These are phyloP conservation scores for Tolypocladium inflatum DNA, from an alignment of 2,329 filamentous ascomycete genomes.

Conservation along the genomic window DNA sequence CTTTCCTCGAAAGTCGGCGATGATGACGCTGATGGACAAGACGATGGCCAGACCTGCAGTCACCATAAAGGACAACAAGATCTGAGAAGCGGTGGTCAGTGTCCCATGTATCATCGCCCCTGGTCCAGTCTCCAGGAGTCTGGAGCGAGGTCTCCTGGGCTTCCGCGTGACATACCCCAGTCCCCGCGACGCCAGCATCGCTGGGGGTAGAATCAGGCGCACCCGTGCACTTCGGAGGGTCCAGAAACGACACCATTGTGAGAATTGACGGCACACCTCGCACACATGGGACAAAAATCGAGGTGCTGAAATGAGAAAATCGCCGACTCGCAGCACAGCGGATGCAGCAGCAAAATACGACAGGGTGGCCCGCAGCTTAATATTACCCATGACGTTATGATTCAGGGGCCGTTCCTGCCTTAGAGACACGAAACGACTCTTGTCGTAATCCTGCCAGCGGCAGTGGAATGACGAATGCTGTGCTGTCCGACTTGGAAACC, in stretches of 20 bases:
- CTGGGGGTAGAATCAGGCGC: conserved; percentile 34
- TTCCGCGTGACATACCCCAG: conserved; percentile 30
- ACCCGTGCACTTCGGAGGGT: conserved; percentile 25
- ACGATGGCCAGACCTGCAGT: conserved; percentile 48
- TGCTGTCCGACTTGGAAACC: not conserved
- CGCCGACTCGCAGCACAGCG: not conserved
- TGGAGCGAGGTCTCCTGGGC: conserved; percentile 10
- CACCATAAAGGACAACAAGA: conserved; percentile 57
- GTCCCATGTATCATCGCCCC: not conserved
- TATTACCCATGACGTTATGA: not conserved
- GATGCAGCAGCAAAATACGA: not conserved
- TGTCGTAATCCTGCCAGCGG: not conserved
- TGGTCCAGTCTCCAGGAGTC: not conserved
- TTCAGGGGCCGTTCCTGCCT: not conserved
- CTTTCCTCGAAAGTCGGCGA: conserved; percentile 39
- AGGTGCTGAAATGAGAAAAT: not conserved
- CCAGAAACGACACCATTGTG: conserved; percentile 1
- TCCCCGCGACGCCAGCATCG: conserved; percentile 48
- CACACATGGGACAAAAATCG: not conserved
- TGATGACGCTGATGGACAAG: conserved; percentile 45
- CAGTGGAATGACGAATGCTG: not conserved
- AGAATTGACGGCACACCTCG: not conserved
- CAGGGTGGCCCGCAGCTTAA: not conserved
- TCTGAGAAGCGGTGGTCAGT: conserved; percentile 22
- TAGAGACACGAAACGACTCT: not conserved